Evolutionary conservation across 1,284 basidiomycete genomes (phyloP).

Genomic region (Pseudozyma hubeiensis): DNA sequence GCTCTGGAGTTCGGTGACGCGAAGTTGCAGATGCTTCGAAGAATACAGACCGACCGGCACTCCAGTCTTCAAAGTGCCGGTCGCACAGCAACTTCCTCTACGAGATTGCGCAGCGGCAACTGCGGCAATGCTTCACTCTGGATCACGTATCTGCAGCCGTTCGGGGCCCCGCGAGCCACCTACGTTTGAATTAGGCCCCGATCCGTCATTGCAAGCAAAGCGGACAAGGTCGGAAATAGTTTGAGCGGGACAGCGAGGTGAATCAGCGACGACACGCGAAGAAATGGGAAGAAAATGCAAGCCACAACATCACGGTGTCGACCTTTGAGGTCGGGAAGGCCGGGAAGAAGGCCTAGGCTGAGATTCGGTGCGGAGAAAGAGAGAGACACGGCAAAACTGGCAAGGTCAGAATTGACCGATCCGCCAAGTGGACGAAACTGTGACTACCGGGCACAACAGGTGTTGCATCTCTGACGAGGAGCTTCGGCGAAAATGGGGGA

Average conservation of each 20-base stretch:
- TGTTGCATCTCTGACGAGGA: background rate
- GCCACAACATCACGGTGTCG: too few relatives aligned
- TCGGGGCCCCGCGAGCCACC: background rate
- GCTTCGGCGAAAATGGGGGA: background rate
- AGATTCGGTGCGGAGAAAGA: background rate
- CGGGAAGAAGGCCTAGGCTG: too few relatives aligned
- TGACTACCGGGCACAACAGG: background rate
- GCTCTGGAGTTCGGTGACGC: slow-evolving; percentile 15
- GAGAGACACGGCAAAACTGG: background rate
- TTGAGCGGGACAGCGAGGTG: slow-evolving; percentile 4
- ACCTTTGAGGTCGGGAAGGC: too few relatives aligned
- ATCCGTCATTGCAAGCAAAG: background rate
- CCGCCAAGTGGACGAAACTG: background rate
- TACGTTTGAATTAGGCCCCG: too few relatives aligned
- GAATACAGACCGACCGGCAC: background rate
- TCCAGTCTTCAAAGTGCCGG: slow-evolving; percentile 5
- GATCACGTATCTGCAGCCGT: background rate
- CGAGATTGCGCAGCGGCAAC: background rate
- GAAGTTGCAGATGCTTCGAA: slow-evolving; percentile 8
- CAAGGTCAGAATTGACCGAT: slow-evolving; percentile 5
- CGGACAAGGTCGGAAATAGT: slow-evolving; percentile 31
- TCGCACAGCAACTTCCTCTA: background rate
- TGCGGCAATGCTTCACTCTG: background rate
- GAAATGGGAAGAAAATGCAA: background rate
- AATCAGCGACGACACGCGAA: slow-evolving; percentile 10